These are phyloP conservation scores for Thymus mandschuricus DNA, from an alignment of 257 asterid species.

Conservation along the genomic window DNA sequence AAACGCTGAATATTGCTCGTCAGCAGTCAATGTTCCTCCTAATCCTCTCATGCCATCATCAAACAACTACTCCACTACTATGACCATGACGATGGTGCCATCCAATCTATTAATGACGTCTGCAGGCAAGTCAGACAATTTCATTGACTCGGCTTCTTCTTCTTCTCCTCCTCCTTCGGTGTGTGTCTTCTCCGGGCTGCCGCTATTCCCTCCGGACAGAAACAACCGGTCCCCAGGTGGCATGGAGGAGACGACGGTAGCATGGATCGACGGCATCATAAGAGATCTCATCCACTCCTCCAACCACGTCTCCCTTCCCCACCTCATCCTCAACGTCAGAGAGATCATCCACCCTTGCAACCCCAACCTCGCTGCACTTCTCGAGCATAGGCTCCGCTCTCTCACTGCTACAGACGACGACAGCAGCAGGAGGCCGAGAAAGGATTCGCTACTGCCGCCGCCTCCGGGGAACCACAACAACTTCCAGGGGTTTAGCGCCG, in stretches of 20 bases:
- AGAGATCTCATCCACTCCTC: conserved; percentile 81
- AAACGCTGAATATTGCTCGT: conserved; percentile 21
- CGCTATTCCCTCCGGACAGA: conserved; percentile 81
- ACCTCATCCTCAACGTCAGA: conserved; percentile 86
- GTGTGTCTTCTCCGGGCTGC: conserved; percentile 91
- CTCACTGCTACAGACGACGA: conserved; percentile 40
- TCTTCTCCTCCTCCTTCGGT: conserved; percentile 48
- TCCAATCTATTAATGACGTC: conserved; percentile 51
- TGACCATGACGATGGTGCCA: conserved; percentile 25
- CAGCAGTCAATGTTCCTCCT: conserved; percentile 31
- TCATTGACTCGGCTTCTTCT: conserved; percentile 37
- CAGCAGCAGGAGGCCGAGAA: conserved; percentile 24
- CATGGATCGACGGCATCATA: conserved; percentile 92
- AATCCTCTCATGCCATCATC: conserved; percentile 27
- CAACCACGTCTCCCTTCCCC: conserved; percentile 75
- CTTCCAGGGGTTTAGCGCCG: conserved; percentile 17
- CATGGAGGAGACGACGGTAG: conserved; percentile 65
- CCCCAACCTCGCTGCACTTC: conserved; percentile 80
- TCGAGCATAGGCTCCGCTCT: conserved; percentile 82
- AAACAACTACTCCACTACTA: conserved; percentile 75
- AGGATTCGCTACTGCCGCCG: conserved; percentile 33
- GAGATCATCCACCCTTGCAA: conserved; percentile 91
- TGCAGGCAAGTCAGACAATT: conserved; percentile 44
- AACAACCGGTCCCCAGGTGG: conserved; percentile 31
- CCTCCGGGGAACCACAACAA: conserved; percentile 1